Evolutionary conservation across 1,139 yeast genomes (phyloP), one percentile per base, ranked within the genome.

Genomic region (Wickerhamomyces sp.): DNA sequence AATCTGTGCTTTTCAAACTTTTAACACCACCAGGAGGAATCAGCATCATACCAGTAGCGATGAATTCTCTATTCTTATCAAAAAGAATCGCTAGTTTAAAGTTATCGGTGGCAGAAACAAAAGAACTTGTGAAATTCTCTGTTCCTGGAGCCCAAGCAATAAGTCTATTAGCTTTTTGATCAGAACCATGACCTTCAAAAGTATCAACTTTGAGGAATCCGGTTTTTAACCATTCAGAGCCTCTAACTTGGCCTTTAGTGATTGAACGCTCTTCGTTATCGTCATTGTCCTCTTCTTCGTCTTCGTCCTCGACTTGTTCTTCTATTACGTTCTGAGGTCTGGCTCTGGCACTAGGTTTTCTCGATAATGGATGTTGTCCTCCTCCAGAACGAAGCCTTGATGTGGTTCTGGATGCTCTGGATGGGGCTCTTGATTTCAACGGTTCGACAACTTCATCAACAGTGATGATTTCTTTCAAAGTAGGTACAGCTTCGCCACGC

Each of bases 1-100:
- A 79, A 28, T 76, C 79, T 13, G 94, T 78, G 19, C 80, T 74
- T 50, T 78, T 75, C 45, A 73, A 61, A 33, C 79, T 76, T 56
- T 88, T 88, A 36, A 67, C 67, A 1, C 87, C 86, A 13, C 77
- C 79, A 3, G 70, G 60, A 0, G 92, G 88, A 21, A 89, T 64
- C 40, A 76, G 77, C 43, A 89, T 67, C 48, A 87, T 67, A 2
- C 96, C 97, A 25, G 87, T 78, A 0, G 95, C 95, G 39, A 83
- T 74, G 46, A 73, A 74, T 31, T 79, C 83, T 36, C 74, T 70
- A 50, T 83, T 79, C 41, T 76, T 74, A 49, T 81, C 82, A 50
- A 85, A 88, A 37, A 87, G 64, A 10, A 82, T 74, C 0, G 86
- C 84, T 16, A 87, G 67, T 39, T 74, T 67, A 56, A 78, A 85